Evolutionary conservation across 2,329 filamentous ascomycete genomes (phyloP), one percentile per base, ranked within the genome.

Genomic region (Phaeosphaeriaceae sp.): DNA sequence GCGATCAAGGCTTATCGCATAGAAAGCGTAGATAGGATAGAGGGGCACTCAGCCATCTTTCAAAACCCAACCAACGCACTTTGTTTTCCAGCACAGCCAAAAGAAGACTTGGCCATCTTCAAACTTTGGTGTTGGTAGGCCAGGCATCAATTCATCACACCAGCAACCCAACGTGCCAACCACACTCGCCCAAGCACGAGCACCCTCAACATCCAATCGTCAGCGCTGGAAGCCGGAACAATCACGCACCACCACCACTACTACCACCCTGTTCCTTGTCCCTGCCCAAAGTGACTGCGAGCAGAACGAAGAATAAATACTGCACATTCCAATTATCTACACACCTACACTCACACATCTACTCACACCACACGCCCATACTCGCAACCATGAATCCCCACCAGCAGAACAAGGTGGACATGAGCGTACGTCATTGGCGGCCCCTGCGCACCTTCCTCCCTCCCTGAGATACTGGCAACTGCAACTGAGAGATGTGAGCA

Each of bases 321-420:
- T 46, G 51, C 51, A 11, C 23, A 11, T 11, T 26, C 46, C 15
- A 36, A 39, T 35, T 34, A 16, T 45, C 48, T 21, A 11, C 44
- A 35, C 47, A 51, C 62, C 30, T 54, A 58, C 29, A 55, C 53
- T 41, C 20, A 35, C 54, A 51, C 47, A 50, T 41, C 50, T n/a
- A 52, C 23, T 41, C 48, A 26, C 43, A 42, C 15, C 46, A 30
- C 34, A 35, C 11, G 21, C 43, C 21, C 35, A 45, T 52, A 33
- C 33, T 59, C 60, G 56, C 61, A 61, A 65, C 57, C 60, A 95
- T 97, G 91, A 97, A 97, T 76, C 93, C 93, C 66, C 91, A 92
- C 76, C 90, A 97, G 83, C 92, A 96, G 84, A 97, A 97, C 83
- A 97, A 99, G 83, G 84, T 97, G 69, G 94, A 99, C 78, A 83